Base-by-base conservation (phyloP, 768 basidiomycete species). In the Boletus rubroflammeus region DNA sequence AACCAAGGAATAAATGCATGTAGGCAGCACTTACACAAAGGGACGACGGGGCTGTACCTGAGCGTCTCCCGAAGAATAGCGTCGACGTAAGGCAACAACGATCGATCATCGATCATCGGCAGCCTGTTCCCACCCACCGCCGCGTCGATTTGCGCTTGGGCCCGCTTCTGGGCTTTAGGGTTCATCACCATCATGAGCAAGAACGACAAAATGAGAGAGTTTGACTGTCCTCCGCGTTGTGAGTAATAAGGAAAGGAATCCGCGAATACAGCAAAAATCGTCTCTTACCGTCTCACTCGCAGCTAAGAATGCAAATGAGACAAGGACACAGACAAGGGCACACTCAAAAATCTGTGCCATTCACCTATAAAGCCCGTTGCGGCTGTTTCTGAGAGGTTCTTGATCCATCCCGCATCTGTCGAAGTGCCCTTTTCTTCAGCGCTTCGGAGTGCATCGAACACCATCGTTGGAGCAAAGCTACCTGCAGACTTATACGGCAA, bases 171-270 rank as follows among this genome's bases (percentile, higher is more conserved):
- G 4, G 25, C 53, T 13, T 47, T 32, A 13, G 65, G 62, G 21
- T 29, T 49, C 42, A 56, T 4, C 26, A 49, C 43, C 56, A 65
- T 67, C 54, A 64, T 51, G 14, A 65, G 47, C 13, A 67, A 23
- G 26, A 65, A 67, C 13, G 47, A 26, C 28, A 50, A 47, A 21
- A 58, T 50, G 40, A 69, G 68, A 11, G 57, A 74, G n/a, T 51
- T 56, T 2, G 65, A 64, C 64, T 67, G 25, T 51, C 6, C 45
- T 44, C 45, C 19, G 28, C 4, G 7, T 23, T 34, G 36, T 58
- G 19, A 52, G 43, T 23, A 45, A 45, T 36, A 26, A 17, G 31
- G 38, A 42, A 23, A 8, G 10, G 11, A 29, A 10, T 17, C 0
- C 3, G 10, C 29, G 15, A 21, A 26, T 17, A 25, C 47, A 14